These are phyloP conservation scores for Hypseocharis bilobata DNA, from an alignment of 441 rosid genomes.

Conservation along the genomic window DNA sequence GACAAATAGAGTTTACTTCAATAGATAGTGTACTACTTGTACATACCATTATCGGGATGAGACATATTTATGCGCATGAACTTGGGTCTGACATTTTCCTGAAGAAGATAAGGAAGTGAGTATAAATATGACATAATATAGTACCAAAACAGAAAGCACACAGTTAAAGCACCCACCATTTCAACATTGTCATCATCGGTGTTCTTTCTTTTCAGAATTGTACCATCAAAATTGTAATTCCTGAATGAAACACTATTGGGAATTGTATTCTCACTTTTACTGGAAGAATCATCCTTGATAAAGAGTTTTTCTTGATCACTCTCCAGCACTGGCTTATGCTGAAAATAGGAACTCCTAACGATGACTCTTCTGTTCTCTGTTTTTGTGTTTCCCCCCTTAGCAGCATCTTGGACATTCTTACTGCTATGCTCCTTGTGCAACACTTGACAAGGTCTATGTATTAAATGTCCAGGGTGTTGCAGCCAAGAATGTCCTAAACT, in stretches of 20 bases:
- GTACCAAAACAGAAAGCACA: not conserved
- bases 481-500: conserved; percentile 22
- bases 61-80: conserved; percentile 32
- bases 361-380: conserved; percentile 28
- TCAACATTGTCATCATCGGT: conserved; percentile 27
- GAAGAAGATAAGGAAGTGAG: conserved; percentile 22
- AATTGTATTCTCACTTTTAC: conserved; percentile 20
- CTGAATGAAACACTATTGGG: conserved; percentile 22
- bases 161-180: conserved; percentile 29
- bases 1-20: not conserved
- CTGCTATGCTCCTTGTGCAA: conserved; percentile 30
- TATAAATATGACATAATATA: not conserved
- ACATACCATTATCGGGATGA: conserved; percentile 28
- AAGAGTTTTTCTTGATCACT: conserved; percentile 25
- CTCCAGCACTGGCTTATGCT: conserved; percentile 29
- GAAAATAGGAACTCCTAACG: conserved; percentile 34
- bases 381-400: conserved; percentile 27
- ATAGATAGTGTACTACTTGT: conserved; percentile 1
- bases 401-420: conserved; percentile 22
- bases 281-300: conserved; percentile 21
- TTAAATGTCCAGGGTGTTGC: conserved; percentile 25
- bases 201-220: conserved; percentile 48
- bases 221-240: conserved; percentile 20
- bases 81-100: conserved; percentile 51
- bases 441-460: conserved; percentile 28